Conservation (phyloP, 2,329 filamentous ascomycete genomes). For the Leptosphaerulina australis region DNA sequence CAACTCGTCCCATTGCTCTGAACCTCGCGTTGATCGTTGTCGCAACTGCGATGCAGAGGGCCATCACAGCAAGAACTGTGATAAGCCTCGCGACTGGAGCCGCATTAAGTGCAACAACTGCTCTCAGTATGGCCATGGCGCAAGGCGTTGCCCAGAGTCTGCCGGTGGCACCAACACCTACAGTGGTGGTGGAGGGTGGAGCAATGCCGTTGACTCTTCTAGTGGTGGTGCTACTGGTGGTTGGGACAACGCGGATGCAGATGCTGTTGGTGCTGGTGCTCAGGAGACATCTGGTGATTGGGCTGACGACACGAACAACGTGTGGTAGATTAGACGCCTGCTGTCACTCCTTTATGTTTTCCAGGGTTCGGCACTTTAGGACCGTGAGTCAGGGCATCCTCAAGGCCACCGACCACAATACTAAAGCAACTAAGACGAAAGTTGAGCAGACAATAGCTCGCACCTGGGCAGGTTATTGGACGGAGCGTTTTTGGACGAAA, state of each 20-base stretch:
- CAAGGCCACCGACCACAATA: not conserved
- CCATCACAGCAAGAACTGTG: slow-evolving; percentile 61
- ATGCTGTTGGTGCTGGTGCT: slow-evolving; percentile 19
- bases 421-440: not conserved
- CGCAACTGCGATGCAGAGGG: slow-evolving; percentile 69
- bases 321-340: slow-evolving; percentile 17
- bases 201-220: slow-evolving; percentile 27
- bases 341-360: not conserved
- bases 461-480: not conserved
- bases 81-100: slow-evolving; percentile 62
- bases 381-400: not conserved
- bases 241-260: slow-evolving; percentile 31
- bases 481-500: not conserved
- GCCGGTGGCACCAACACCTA: slow-evolving; percentile 27
- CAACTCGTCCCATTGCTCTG: slow-evolving; percentile 33
- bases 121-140: slow-evolving; percentile 52
- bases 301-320: slow-evolving; percentile 8
- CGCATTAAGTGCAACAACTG: slow-evolving; percentile 67
- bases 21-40: slow-evolving; percentile 50
- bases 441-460: slow-evolving; percentile 10
- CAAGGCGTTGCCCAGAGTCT: slow-evolving; percentile 50
- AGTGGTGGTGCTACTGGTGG: slow-evolving; percentile 30
- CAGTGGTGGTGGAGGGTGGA: no score
- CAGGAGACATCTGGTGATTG: slow-evolving; percentile 13
- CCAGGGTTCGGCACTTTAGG: not conserved